These are phyloP conservation scores for Mycosarcoma mackinlayi DNA, from an alignment of 1,284 basidiomycete species.

Conservation along the genomic window DNA sequence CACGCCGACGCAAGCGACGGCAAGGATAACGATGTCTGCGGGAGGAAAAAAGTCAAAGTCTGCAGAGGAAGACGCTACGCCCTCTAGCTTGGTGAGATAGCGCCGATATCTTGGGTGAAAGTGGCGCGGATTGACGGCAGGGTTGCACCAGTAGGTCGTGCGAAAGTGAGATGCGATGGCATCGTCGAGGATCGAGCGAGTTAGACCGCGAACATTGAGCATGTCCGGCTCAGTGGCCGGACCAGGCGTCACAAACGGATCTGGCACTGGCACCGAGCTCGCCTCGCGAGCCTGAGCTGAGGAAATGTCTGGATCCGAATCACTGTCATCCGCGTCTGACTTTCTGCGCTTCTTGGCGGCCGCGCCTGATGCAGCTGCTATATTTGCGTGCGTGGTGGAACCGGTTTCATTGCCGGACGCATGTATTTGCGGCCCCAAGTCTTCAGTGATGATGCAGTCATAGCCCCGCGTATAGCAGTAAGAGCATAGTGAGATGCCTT, in stretches of 20 bases:
- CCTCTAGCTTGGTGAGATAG: conserved; percentile 27
- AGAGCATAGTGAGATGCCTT: conserved; percentile 41
- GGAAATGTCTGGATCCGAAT: background rate
- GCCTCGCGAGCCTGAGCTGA: background rate
- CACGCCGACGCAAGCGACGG: conserved; percentile 38
- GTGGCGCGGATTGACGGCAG: conserved; percentile 26
- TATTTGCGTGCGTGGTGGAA: background rate
- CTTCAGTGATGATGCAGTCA: conserved; percentile 44
- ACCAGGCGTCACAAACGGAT: conserved; percentile 11
- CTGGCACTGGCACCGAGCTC: background rate
- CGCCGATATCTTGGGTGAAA: conserved; percentile 34
- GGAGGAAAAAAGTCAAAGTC: conserved; percentile 23
- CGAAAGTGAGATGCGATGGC: conserved; percentile 34
- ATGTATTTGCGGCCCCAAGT: conserved; percentile 18
- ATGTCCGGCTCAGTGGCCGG: conserved; percentile 20
- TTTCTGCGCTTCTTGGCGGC: conserved; percentile 27
- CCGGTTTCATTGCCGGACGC: conserved; percentile 12
- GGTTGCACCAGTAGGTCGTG: conserved; percentile 43
- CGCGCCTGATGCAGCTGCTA: conserved; percentile 1
- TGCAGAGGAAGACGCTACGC: conserved; percentile 12
- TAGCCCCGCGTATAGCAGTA: conserved; percentile 35
- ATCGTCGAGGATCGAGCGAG: conserved; percentile 31
- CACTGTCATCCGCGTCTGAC: conserved; percentile 9
- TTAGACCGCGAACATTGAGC: conserved; percentile 38
- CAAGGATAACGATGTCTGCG: conserved; percentile 35